Evolutionary conservation across 768 basidiomycete species (phyloP).

Genomic region (Serendipita sp.): DNA sequence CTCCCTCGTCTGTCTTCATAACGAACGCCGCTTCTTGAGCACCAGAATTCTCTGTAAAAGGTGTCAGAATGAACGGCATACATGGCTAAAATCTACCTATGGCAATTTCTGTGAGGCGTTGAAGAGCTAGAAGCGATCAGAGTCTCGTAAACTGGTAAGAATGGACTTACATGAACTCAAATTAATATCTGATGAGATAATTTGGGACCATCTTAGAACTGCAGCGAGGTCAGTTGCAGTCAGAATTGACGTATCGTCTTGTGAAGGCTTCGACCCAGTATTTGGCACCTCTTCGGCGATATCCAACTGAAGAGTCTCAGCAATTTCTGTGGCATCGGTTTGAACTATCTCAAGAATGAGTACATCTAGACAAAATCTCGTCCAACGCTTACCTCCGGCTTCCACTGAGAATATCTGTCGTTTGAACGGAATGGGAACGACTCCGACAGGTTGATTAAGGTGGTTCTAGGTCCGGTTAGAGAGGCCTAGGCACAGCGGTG

Average conservation of each 20-base stretch:
- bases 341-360: constrained; percentile 17
- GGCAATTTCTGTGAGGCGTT: constrained; percentile 54
- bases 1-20: constrained; percentile 50
- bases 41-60: constrained; percentile 37
- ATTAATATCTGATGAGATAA: constrained; percentile 58
- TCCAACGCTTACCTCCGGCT: constrained; percentile 29
- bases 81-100: constrained; percentile 26
- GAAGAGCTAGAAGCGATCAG: constrained; percentile 29
- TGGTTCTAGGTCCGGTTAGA: constrained; percentile 29
- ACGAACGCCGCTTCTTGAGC: constrained; percentile 54
- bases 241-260: neutral
- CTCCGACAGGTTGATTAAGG: constrained; percentile 19
- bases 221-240: constrained; percentile 31
- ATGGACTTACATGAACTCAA: constrained; percentile 34
- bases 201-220: constrained; percentile 50
- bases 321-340: constrained; percentile 14
- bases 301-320: constrained; percentile 26
- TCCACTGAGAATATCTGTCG: constrained; percentile 40
- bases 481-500: neutral
- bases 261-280: neutral
- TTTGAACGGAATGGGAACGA: constrained; percentile 24
- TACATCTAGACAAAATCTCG: constrained; percentile 19
- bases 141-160: neutral
- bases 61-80: neutral
- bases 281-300: neutral